Conservation (phyloP, 2,329 filamentous ascomycete genomes). For the Fusarium sp. region DNA sequence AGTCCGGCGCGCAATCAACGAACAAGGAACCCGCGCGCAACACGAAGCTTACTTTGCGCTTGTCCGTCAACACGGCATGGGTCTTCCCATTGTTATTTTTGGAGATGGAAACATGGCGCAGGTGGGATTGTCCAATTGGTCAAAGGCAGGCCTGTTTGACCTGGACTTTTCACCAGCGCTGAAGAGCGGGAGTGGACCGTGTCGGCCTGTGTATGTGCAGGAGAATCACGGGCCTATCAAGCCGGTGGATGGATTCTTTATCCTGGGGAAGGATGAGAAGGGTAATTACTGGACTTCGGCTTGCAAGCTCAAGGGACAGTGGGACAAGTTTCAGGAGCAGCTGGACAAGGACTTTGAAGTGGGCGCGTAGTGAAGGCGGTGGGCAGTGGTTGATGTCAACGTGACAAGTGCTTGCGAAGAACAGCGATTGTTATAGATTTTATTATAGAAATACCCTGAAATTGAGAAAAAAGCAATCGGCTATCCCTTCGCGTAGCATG, state of each 20-base stretch:
- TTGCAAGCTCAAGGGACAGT: slow-evolving; percentile 24
- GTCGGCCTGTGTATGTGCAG: slow-evolving; percentile 6
- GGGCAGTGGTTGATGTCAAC: background rate
- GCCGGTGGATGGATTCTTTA: slow-evolving; percentile 10
- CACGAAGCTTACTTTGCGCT: slow-evolving; percentile 7
- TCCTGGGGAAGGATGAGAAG: slow-evolving; percentile 16
- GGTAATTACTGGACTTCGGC: slow-evolving; percentile 27
- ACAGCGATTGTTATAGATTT: background rate
- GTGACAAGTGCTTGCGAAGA: background rate
- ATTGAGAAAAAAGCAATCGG: background rate
- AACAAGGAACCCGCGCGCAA: slow-evolving; percentile 9
- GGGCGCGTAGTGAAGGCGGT: background rate
- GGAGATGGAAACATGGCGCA: background rate
- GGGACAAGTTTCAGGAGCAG: slow-evolving; percentile 21
- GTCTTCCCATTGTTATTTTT: background rate
- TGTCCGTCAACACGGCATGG: background rate
- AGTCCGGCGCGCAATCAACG: slow-evolving; percentile 10
- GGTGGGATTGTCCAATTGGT: slow-evolving; percentile 22
- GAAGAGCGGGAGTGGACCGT: background rate
- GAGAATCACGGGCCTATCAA: slow-evolving; percentile 1
- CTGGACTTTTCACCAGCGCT: slow-evolving; percentile 21
- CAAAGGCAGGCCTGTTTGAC: slow-evolving; percentile 22
- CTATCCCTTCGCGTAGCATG: background rate
- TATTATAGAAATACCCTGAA: background rate
- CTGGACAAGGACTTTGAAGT: background rate